These are phyloP conservation scores for Saururus chinensis DNA, from an alignment of 164 flowering plant genomes.

Conservation along the genomic window DNA sequence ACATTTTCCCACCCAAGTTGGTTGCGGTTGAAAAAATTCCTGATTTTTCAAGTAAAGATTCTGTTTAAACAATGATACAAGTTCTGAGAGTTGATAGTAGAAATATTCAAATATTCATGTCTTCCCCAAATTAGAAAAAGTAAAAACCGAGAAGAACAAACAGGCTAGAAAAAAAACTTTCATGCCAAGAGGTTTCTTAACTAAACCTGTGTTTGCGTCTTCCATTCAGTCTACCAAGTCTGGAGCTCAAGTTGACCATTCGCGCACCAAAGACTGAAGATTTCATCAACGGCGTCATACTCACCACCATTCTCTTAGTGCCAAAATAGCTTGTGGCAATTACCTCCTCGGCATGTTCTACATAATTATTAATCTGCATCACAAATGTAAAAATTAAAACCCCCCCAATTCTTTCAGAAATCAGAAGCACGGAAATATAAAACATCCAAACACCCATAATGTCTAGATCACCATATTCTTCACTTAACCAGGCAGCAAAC, in stretches of 20 bases:
- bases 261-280: constrained; percentile 52
- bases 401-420: background rate
- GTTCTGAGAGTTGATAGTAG: too few species aligned
- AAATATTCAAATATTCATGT: too few species aligned
- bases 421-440: background rate
- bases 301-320: constrained; percentile 43
- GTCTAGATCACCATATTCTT: constrained; percentile 59
- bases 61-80: too few species aligned
- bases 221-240: too few species aligned
- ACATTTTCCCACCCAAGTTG: too few species aligned
- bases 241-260: constrained; percentile 60
- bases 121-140: too few species aligned
- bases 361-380: constrained; percentile 87
- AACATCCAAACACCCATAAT: constrained; percentile 52
- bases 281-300: constrained; percentile 63
- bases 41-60: too few species aligned
- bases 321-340: constrained; percentile 70
- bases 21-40: too few species aligned
- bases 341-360: constrained; percentile 57
- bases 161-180: too few species aligned
- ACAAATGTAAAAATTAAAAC: background rate
- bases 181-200: constrained; percentile 80
- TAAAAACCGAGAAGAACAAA: too few species aligned
- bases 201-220: too few species aligned
- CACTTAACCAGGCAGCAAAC: constrained; percentile 53